phyloP scores from a whole-genome alignment of 345 rosid species.

The Arabidopsis suecica region DNA sequence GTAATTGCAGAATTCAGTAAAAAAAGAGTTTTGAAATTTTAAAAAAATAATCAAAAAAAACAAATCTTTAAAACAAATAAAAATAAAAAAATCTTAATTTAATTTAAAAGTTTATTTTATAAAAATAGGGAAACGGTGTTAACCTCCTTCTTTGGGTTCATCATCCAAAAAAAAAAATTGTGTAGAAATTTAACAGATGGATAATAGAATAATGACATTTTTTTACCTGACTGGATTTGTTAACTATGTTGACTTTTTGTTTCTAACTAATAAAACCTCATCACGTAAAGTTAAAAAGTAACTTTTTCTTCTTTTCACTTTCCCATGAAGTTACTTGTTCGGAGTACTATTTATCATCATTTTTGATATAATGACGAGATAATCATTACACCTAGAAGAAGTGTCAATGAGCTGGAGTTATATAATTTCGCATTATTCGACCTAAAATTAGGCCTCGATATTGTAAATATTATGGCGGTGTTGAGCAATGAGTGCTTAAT shows the following conservation, averaged over 20 bases:
- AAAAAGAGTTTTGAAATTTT: background rate
- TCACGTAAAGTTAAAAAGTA: constrained; percentile 42
- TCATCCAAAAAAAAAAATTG: background rate
- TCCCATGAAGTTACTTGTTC: constrained; percentile 25
- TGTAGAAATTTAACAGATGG: background rate
- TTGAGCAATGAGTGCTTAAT: constrained; percentile 46
- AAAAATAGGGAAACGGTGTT: background rate
- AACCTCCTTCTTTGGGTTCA: background rate
- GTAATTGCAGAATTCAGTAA: background rate
- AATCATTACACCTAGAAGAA: constrained; percentile 31
- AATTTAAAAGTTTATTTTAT: background rate
- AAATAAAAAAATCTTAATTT: background rate
- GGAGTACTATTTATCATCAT: background rate
- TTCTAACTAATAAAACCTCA: constrained; percentile 26
- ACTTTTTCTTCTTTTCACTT: constrained; percentile 36
- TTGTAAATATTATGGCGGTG: constrained; percentile 33
- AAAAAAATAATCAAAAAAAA: background rate
- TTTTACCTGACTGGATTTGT: constrained; percentile 20
- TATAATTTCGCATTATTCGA: constrained; percentile 27
- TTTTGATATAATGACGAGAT: constrained; percentile 22
- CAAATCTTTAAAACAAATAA: background rate
- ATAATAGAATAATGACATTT: background rate
- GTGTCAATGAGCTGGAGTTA: constrained; percentile 33
- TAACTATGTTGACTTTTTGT: constrained; percentile 28
- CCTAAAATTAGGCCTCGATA: constrained; percentile 42